Evolutionary conservation across 148 eudicot genomes (phyloP).

Genomic region (Camellia granthamiana): DNA sequence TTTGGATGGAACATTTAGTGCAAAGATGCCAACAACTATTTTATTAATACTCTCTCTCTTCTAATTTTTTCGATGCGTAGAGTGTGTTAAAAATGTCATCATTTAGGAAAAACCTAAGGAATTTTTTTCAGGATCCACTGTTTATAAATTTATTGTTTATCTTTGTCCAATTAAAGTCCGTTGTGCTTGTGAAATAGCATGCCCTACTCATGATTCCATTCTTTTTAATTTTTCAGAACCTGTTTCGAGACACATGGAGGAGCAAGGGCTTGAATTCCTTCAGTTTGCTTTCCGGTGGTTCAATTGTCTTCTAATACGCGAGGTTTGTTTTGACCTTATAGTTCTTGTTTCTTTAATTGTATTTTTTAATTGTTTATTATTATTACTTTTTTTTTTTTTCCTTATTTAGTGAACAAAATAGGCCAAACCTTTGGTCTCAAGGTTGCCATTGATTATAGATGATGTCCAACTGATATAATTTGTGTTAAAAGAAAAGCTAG

Average conservation of each 20-base stretch:
- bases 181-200: background rate
- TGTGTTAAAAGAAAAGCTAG: background rate
- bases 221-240: conserved; percentile 49
- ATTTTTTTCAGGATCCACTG: background rate
- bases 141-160: background rate
- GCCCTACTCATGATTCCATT: background rate
- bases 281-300: conserved; percentile 99
- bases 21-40: background rate
- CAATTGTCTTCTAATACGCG: conserved; percentile 97
- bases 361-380: too few species aligned
- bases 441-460: background rate
- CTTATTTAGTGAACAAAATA: background rate
- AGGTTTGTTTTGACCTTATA: conserved; percentile 47
- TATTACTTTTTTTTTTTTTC: too few species aligned
- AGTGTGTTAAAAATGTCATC: background rate
- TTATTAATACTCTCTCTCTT: background rate
- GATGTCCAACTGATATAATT: background rate
- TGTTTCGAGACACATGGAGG: conserved; percentile 88
- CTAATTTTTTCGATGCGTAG: background rate
- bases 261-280: conserved; percentile 94
- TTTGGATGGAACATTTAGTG: too few species aligned
- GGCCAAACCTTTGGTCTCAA: background rate
- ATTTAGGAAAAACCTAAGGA: background rate
- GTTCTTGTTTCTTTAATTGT: background rate
- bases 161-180: background rate